Conservation (phyloP, 2,329 filamentous ascomycete species). For the Colletotrichum spinosum region DNA sequence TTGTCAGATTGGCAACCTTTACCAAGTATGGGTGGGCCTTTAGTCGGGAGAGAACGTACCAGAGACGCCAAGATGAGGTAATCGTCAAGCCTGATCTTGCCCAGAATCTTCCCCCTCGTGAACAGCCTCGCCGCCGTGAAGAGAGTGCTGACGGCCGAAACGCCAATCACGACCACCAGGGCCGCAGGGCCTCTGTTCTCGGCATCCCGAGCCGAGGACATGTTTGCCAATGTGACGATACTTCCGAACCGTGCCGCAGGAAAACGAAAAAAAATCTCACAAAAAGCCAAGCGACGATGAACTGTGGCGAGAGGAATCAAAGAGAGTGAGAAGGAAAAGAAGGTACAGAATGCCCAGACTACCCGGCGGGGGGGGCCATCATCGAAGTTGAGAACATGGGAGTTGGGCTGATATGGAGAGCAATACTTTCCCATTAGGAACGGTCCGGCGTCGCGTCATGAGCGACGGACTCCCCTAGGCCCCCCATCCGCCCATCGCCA, state of each 20-base stretch:
- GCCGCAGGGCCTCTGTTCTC: slow-evolving; percentile 46
- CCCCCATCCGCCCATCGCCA: too few relatives aligned
- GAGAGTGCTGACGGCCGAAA: slow-evolving; percentile 44
- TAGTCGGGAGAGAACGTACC: slow-evolving; percentile 39
- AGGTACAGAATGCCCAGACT: too few relatives aligned
- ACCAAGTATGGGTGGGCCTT: neutral
- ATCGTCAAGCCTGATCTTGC: slow-evolving; percentile 50
- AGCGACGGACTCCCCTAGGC: too few relatives aligned
- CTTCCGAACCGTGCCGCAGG: neutral
- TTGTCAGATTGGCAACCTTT: neutral
- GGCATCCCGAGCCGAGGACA: slow-evolving; percentile 15
- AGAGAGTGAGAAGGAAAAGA: neutral
- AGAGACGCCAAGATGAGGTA: slow-evolving; percentile 49
- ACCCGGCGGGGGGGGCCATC: too few relatives aligned
- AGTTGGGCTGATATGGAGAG: too few relatives aligned
- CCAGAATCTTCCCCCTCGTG: slow-evolving; percentile 44
- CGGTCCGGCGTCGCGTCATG: too few relatives aligned
- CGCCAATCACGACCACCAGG: slow-evolving; percentile 44
- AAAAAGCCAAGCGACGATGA: too few relatives aligned
- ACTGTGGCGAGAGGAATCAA: too few relatives aligned
- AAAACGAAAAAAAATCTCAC: neutral
- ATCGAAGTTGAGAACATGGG: too few relatives aligned
- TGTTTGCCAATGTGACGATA: slow-evolving; percentile 4
- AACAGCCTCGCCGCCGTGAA: slow-evolving; percentile 46
- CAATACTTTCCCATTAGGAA: too few relatives aligned